Evolutionary conservation across 2,329 filamentous ascomycete genomes (phyloP).

Genomic region (Tricladium varicosporioides): DNA sequence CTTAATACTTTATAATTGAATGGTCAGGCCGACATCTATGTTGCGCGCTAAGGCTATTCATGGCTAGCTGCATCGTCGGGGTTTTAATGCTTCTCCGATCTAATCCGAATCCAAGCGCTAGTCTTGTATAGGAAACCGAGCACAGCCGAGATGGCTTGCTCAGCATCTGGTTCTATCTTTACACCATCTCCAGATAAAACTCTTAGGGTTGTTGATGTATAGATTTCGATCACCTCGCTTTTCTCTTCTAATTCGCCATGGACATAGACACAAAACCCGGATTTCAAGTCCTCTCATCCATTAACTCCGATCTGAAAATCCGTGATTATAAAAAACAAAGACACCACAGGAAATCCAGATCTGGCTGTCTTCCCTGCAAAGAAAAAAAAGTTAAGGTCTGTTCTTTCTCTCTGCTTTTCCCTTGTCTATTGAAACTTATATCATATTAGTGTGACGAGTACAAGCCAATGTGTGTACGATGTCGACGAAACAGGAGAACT

Average conservation of each 20-base stretch:
- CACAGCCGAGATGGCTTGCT: constrained; percentile 15
- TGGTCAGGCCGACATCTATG: constrained; percentile 11
- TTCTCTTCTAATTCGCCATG: constrained; percentile 13
- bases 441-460: constrained; percentile 16
- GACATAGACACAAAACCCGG: constrained; percentile 13
- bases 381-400: constrained; percentile 17
- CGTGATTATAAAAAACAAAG: constrained; percentile 18
- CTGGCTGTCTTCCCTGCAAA: constrained; percentile 17
- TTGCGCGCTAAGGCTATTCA: constrained; percentile 15
- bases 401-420: constrained; percentile 15
- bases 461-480: constrained; percentile 16
- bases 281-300: constrained; percentile 17
- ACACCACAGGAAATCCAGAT: constrained; percentile 17
- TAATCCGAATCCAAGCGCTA: constrained; percentile 15
- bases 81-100: constrained; percentile 12
- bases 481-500: constrained; percentile 17
- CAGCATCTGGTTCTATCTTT: constrained; percentile 13
- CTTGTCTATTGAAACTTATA: constrained; percentile 18
- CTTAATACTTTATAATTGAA: no score
- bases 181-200: constrained; percentile 15
- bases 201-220: constrained; percentile 15
- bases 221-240: constrained; percentile 17
- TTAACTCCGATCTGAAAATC: constrained; percentile 17
- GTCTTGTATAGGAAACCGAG: constrained; percentile 17
- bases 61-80: constrained; percentile 13